Percentiles rank a stretch among this genome's conserved stretches.
Conservation (phyloP, 2,329 filamentous ascomycete genomes). For the Didymella pinodella region DNA sequence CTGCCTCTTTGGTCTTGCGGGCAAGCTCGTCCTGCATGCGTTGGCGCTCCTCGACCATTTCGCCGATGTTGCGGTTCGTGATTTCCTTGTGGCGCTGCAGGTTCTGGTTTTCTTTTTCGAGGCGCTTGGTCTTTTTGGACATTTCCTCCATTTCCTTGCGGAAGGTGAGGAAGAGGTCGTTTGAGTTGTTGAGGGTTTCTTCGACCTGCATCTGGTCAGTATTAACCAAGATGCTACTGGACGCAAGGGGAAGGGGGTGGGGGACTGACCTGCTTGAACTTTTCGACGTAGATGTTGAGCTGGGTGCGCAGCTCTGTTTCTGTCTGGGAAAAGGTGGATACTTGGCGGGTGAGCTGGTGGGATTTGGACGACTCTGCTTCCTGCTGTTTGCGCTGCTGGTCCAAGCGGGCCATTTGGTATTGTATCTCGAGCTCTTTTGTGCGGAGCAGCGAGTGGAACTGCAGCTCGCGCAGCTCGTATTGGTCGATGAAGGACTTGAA, state of each 20-base stretch:
- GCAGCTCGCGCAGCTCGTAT: constrained; percentile 92
- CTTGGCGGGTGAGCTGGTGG: constrained; percentile 86
- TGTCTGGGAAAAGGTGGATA: constrained; percentile 94
- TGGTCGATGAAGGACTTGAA: constrained; percentile 97
- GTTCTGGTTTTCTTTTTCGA: constrained; percentile 95
- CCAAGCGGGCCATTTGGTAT: constrained; percentile 85
- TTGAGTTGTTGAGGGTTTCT: constrained; percentile 97
- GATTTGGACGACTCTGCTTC: constrained; percentile 82
- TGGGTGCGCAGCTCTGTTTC: constrained; percentile 93
- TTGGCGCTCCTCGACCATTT: constrained; percentile 94
- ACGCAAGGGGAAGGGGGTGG: constrained; percentile 27
- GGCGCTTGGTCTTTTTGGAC: constrained; percentile 96
- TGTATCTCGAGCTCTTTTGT: constrained; percentile 97
- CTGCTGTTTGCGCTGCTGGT: constrained; percentile 87
- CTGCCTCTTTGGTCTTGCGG: constrained; percentile 75
- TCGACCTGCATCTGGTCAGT: constrained; percentile 78
- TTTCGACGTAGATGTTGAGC: constrained; percentile 97
- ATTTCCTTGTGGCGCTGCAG: constrained; percentile 92
- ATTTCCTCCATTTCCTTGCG: constrained; percentile 99
- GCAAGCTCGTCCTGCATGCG: constrained; percentile 77
- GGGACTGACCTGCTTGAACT: constrained; percentile 91
- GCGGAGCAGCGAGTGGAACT: constrained; percentile 90
- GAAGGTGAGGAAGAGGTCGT: constrained; percentile 95
- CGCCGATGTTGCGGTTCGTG: constrained; percentile 91
- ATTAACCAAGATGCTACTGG: constrained; percentile 51